Conservation (phyloP, 1,284 basidiomycete genomes). For the Leccinum angustisporum region DNA sequence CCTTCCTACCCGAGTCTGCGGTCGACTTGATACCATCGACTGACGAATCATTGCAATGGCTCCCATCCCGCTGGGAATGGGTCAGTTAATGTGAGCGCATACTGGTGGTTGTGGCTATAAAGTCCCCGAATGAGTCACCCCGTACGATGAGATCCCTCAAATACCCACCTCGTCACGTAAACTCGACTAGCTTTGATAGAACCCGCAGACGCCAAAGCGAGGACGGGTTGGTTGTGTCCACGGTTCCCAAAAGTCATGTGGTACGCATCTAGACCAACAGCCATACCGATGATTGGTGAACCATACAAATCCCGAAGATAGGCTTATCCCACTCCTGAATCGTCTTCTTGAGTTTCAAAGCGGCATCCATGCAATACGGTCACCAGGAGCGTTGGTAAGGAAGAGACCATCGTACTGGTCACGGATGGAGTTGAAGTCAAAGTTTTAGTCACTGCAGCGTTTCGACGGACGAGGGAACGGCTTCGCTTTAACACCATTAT, state of each 20-base stretch:
- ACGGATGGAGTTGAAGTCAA: too few relatives aligned
- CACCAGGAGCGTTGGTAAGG: too few relatives aligned
- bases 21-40: constrained; percentile 98
- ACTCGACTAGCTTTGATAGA: constrained; percentile 94
- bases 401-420: too few relatives aligned
- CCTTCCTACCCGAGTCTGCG: constrained; percentile 76
- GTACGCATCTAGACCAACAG: too few relatives aligned
- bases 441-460: constrained; percentile 37
- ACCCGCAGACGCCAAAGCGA: constrained; percentile 87
- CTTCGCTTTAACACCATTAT: constrained; percentile 91
- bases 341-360: too few relatives aligned
- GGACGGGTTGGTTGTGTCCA: constrained; percentile 44
- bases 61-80: constrained; percentile 92
- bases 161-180: constrained; percentile 85
- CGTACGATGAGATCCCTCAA: not conserved
- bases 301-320: too few relatives aligned
- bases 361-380: too few relatives aligned
- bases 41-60: constrained; percentile 78
- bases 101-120: constrained; percentile 90
- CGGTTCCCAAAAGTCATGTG: too few relatives aligned
- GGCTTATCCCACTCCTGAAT: too few relatives aligned
- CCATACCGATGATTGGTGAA: too few relatives aligned
- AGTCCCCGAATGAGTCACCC: constrained; percentile 2
- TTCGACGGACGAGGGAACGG: constrained; percentile 87
- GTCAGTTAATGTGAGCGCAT: constrained; percentile 89